Conservation (phyloP, 768 basidiomycete genomes). For the Boletellus ananiceps region DNA sequence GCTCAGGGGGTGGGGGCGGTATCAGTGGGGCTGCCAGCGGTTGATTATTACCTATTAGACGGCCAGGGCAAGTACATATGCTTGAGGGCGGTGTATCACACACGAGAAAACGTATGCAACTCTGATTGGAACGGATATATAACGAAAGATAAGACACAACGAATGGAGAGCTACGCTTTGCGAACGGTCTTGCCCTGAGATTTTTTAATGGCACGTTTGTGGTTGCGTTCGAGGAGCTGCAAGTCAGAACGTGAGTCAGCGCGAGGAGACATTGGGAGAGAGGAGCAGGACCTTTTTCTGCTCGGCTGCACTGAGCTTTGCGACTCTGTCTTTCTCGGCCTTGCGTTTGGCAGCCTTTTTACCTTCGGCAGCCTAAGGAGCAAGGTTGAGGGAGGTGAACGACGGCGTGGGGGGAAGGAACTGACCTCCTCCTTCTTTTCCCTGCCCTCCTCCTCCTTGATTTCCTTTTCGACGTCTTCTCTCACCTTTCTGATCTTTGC, state of each 20-base stretch:
- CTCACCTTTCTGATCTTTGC: constrained; percentile 69
- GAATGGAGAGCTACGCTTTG: constrained; percentile 14
- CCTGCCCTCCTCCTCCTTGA: constrained; percentile 62
- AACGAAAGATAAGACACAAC: not conserved
- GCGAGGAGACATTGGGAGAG: not conserved
- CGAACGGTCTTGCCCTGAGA: constrained; percentile 57
- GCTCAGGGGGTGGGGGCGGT: too few relatives aligned
- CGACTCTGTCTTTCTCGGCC: constrained; percentile 67
- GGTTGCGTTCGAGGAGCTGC: constrained; percentile 70
- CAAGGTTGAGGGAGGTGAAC: not conserved
- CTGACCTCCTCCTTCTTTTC: constrained; percentile 69
- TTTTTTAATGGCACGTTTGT: constrained; percentile 66
- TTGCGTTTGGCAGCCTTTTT: constrained; percentile 69
- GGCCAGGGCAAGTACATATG: not conserved
- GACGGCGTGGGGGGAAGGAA: not conserved
- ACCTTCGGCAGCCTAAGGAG: constrained; percentile 50
- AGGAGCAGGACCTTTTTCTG: constrained; percentile 64
- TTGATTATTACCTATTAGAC: constrained; percentile 4
- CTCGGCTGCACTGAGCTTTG: constrained; percentile 70
- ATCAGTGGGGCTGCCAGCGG: constrained; percentile 10
- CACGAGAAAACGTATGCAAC: constrained; percentile 6
- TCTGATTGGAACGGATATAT: constrained; percentile 11
- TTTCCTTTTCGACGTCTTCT: constrained; percentile 62
- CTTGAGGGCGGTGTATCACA: constrained; percentile 11
- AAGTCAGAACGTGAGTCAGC: constrained; percentile 1